Evolutionary conservation across 495 filamentous ascomycete genomes (phyloP).

Genomic region (Trichoderma virens): DNA sequence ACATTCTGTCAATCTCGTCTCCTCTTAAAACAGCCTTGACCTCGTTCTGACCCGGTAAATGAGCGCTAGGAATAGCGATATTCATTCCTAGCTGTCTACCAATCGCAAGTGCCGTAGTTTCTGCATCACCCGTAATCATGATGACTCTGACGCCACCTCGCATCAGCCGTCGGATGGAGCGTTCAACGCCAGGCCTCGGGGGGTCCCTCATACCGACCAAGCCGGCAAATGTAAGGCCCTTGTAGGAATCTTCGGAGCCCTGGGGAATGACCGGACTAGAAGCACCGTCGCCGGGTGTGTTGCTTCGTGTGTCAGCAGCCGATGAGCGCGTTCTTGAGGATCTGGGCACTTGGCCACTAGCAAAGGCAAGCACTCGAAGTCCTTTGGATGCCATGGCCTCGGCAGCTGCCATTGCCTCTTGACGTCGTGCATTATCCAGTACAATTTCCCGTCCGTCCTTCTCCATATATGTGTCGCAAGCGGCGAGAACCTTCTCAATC

Average conservation of each 20-base stretch:
- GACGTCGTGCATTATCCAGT: slow-evolving; percentile 67
- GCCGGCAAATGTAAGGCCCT: slow-evolving; percentile 79
- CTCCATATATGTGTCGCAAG: slow-evolving; percentile 86
- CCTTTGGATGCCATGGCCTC: slow-evolving; percentile 87
- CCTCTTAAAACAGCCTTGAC: slow-evolving; percentile 74
- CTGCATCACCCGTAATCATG: slow-evolving; percentile 97
- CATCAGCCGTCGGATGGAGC: slow-evolving; percentile 85
- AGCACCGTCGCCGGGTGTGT: slow-evolving; percentile 26
- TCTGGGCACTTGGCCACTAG: slow-evolving; percentile 56
- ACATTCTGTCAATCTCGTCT: slow-evolving; percentile 88
- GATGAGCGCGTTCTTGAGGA: slow-evolving; percentile 25
- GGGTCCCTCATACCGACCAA: slow-evolving; percentile 96
- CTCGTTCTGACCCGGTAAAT: slow-evolving; percentile 34
- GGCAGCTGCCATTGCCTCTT: slow-evolving; percentile 71
- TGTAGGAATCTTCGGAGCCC: slow-evolving; percentile 63
- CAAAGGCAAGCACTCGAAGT: slow-evolving; percentile 86
- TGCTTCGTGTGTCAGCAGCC: slow-evolving; percentile 19
- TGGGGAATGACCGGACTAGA: slow-evolving; percentile 35
- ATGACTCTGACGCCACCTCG: slow-evolving; percentile 90
- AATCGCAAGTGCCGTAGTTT: slow-evolving; percentile 89
- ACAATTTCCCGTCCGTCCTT: slow-evolving; percentile 81
- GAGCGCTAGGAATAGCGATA: slow-evolving; percentile 38
- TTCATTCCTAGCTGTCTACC: slow-evolving; percentile 91
- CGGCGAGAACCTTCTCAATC: slow-evolving; percentile 74
- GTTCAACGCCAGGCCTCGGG: slow-evolving; percentile 79